Percentiles rank a stretch among this genome's conserved stretches.
Conservation (phyloP, 2,329 filamentous ascomycete genomes). For the Curvularia verruculosa region DNA sequence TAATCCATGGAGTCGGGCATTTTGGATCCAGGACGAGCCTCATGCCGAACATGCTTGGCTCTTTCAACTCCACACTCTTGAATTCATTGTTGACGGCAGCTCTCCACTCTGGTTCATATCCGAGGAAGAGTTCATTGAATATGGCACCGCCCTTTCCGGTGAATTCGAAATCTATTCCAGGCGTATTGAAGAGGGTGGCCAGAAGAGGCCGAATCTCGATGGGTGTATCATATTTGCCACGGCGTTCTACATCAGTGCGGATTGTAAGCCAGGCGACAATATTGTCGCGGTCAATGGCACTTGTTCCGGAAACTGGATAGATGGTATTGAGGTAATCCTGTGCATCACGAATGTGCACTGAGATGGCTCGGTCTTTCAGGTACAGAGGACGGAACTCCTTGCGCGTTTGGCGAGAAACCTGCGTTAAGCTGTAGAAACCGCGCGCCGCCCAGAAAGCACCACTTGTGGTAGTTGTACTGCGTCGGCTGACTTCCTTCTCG, state of each 20-base stretch:
- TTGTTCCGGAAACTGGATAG: conserved; percentile 4
- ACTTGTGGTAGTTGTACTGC: conserved; percentile 5
- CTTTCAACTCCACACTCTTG: conserved; percentile 19
- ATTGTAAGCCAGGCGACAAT: conserved; percentile 16
- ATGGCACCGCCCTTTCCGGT: conserved; percentile 12
- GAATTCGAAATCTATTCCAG: conserved; percentile 16
- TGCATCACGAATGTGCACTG: conserved; percentile 19
- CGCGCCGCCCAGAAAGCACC: conserved; percentile 12
- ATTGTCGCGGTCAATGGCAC: conserved; percentile 6
- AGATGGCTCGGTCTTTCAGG: conserved; percentile 12
- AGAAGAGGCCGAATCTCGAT: conserved; percentile 17
- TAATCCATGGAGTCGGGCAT: conserved; percentile 11
- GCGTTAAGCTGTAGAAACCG: conserved; percentile 17
- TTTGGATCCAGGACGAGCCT: conserved; percentile 14
- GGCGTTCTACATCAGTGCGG: conserved; percentile 16
- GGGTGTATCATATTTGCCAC: conserved; percentile 16
- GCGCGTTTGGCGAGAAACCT: conserved; percentile 15
- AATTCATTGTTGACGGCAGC: conserved; percentile 10
- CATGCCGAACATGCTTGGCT: conserved; percentile 14
- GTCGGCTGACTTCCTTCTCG: conserved; percentile 17
- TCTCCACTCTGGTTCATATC: conserved; percentile 13
- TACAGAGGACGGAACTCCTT: conserved; percentile 14
- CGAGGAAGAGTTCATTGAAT: conserved; percentile 18
- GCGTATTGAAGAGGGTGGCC: conserved; percentile 8
- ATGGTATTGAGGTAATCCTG: conserved; percentile 14